Evolutionary conservation across 2,329 filamentous ascomycete species (phyloP).

Genomic region (Paecilomyces sp.): DNA sequence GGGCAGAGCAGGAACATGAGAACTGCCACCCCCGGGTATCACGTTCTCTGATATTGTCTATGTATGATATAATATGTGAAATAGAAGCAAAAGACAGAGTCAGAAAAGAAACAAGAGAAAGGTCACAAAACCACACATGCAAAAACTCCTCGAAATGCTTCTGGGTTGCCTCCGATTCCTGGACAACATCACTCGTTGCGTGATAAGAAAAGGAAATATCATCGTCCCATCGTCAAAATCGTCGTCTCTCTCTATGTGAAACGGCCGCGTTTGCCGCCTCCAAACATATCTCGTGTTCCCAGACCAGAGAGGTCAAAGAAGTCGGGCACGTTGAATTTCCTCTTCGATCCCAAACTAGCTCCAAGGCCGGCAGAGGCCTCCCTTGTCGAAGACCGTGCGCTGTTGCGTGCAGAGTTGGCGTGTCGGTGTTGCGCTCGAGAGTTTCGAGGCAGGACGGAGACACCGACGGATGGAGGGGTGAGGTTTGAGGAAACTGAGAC

Average conservation of each 20-base stretch:
- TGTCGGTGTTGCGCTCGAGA: constrained; percentile 32
- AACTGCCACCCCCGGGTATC: constrained; percentile 29
- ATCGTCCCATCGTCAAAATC: constrained; percentile 26
- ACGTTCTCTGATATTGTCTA: constrained; percentile 26
- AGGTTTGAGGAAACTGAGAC: constrained; percentile 9
- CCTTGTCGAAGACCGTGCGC: constrained; percentile 28
- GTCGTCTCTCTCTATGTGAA: constrained; percentile 30
- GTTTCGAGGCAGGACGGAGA: constrained; percentile 37
- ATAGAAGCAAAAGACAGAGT: background rate
- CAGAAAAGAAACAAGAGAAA: background rate
- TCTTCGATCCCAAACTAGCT: constrained; percentile 39
- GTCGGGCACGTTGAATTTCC: constrained; percentile 40
- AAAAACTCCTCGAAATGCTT: background rate
- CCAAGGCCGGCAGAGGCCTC: constrained; percentile 34
- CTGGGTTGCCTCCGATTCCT: background rate
- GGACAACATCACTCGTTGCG: constrained; percentile 10
- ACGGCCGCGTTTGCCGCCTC: constrained; percentile 42
- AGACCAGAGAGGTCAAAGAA: constrained; percentile 44
- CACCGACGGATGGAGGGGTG: constrained; percentile 25
- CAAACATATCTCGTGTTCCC: constrained; percentile 34
- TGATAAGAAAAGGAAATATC: constrained; percentile 23
- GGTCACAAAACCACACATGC: background rate
- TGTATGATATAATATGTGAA: constrained; percentile 7
- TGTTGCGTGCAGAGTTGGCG: constrained; percentile 29
- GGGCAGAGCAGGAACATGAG: constrained; percentile 12